These are phyloP conservation scores for Microbotryum violaceum DNA, from an alignment of 1,284 basidiomycete genomes.

Conservation along the genomic window DNA sequence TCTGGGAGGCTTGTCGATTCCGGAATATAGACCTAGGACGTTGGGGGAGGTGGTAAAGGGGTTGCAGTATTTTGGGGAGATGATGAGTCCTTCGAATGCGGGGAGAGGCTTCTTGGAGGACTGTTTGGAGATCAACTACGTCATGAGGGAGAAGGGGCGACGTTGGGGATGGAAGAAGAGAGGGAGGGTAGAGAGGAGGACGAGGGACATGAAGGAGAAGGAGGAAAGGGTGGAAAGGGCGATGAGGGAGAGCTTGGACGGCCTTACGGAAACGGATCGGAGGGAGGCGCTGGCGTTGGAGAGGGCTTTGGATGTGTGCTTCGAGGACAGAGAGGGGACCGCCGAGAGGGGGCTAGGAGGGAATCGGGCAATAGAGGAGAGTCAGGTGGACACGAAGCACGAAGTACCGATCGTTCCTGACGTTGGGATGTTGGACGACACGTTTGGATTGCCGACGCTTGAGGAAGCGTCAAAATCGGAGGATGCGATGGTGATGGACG, in stretches of 20 bases:
- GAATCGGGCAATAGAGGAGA: neutral
- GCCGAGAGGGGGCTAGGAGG: neutral
- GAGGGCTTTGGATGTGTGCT: neutral
- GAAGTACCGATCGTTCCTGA: conserved; percentile 10
- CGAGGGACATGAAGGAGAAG: conserved; percentile 3
- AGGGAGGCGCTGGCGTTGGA: neutral
- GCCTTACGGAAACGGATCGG: neutral
- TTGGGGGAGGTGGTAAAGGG: conserved; percentile 12
- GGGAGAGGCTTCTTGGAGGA: neutral
- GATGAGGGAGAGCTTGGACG: conserved; percentile 16
- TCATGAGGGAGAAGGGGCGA: conserved; percentile 4
- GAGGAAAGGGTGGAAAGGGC: conserved; percentile 6
- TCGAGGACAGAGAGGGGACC: neutral
- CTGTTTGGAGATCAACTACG: conserved; percentile 22
- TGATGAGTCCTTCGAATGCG: neutral
- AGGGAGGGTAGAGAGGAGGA: neutral
- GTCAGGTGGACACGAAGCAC: neutral
- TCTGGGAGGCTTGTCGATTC: neutral
- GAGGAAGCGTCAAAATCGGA: neutral
- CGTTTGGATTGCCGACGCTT: neutral
- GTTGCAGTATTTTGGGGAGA: neutral
- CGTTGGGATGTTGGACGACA: conserved; percentile 5
- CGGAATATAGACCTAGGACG: neutral
- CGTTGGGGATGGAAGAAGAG: conserved; percentile 1
- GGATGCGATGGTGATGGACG: no score